A percentile compares a stretch with the other conserved stretches of the same genome.
These are phyloP conservation scores for Mycena olivaceomarginata DNA, from an alignment of 768 basidiomycete genomes.

Conservation along the genomic window DNA sequence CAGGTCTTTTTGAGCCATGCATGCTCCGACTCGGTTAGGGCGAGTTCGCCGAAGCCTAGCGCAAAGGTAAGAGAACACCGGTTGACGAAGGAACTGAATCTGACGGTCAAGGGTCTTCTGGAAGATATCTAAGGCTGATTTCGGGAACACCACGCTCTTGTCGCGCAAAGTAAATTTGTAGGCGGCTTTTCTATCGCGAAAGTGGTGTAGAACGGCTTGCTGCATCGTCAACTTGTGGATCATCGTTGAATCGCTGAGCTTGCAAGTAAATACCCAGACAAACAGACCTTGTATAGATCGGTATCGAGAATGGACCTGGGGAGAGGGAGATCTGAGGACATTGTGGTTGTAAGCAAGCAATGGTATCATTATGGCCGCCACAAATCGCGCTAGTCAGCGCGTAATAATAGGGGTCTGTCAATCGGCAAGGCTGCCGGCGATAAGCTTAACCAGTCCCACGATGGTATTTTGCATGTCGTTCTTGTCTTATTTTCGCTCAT, in stretches of 20 bases:
- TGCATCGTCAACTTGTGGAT: constrained; percentile 92
- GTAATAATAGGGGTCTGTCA: background rate
- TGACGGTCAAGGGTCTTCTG: constrained; percentile 73
- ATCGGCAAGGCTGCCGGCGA: background rate
- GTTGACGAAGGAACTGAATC: constrained; percentile 46
- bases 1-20: constrained; percentile 81
- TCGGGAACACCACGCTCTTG: constrained; percentile 77
- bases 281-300: constrained; percentile 91
- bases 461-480: constrained; percentile 20
- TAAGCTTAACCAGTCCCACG: constrained; percentile 4
- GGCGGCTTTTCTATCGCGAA: constrained; percentile 80
- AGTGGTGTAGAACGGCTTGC: constrained; percentile 88
- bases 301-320: constrained; percentile 89
- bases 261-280: background rate
- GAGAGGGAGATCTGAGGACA: constrained; percentile 59
- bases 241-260: background rate
- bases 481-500: constrained; percentile 38
- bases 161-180: constrained; percentile 92
- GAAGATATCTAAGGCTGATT: constrained; percentile 77
- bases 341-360: constrained; percentile 46
- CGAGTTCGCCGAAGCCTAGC: constrained; percentile 83
- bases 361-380: too few relatives aligned
- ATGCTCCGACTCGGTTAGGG: constrained; percentile 76
- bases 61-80: constrained; percentile 15
- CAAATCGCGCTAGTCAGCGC: background rate